Evolutionary conservation across 2,329 filamentous ascomycete genomes (phyloP).

Genomic region (Exophiala dermatitidis): DNA sequence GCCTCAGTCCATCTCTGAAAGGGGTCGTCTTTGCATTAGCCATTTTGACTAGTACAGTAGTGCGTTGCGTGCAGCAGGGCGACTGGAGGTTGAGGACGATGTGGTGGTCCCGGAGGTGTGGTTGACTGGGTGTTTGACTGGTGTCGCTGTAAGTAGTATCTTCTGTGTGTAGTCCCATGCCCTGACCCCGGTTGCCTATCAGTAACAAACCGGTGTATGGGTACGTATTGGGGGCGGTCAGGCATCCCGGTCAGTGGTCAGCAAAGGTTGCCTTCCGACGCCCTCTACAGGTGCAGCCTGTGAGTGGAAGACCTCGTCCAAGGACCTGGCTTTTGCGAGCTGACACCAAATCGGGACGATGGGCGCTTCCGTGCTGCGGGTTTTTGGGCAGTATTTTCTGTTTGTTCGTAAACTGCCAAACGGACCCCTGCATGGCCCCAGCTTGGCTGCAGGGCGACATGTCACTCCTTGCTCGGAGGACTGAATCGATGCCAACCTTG

Average conservation of each 20-base stretch:
- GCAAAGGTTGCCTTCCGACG: background rate
- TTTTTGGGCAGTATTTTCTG: background rate
- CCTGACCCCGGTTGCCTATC: background rate
- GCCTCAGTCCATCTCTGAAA: background rate
- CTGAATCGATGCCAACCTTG: background rate
- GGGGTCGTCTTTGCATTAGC: background rate
- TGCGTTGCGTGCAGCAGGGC: background rate
- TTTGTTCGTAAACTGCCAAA: background rate
- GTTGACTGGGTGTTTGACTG: too few relatives aligned
- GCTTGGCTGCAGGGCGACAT: conserved; percentile 1
- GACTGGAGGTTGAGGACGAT: background rate
- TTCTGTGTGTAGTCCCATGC: background rate
- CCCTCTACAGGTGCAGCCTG: background rate
- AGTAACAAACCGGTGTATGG: conserved; percentile 4
- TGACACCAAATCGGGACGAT: background rate
- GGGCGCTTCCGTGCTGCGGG: background rate
- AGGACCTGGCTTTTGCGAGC: background rate
- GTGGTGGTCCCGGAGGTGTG: background rate
- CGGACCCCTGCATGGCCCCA: conserved; percentile 12
- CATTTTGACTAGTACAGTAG: background rate
- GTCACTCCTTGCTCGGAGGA: background rate
- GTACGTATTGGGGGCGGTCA: background rate
- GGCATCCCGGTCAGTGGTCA: background rate
- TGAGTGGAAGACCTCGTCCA: background rate
- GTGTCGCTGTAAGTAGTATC: background rate